A percentile compares a stretch with the other conserved stretches of the same genome.
phyloP scores from a whole-genome alignment of 352 stramenopile species.

The Blastocystis sp. region DNA sequence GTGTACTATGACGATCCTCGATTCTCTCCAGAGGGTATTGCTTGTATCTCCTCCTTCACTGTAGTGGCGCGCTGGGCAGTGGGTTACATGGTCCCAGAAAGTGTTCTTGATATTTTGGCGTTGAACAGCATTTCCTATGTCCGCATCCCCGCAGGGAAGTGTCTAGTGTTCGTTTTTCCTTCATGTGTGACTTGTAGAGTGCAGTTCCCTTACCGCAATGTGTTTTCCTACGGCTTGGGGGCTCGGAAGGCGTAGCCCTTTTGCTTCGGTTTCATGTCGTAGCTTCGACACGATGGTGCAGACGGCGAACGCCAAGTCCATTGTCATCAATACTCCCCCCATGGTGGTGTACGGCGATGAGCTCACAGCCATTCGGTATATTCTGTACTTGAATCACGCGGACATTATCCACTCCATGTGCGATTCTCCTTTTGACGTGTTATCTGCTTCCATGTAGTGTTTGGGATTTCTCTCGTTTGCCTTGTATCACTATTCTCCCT shows the following conservation, averaged over 20 bases:
- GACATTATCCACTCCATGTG: constrained; percentile 40
- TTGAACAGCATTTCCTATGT: constrained; percentile 58
- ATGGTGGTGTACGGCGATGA: constrained; percentile 32
- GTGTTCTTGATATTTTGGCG: constrained; percentile 43
- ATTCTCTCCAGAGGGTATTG: constrained; percentile 4
- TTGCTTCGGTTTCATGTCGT: not conserved
- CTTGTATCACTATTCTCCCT: constrained; percentile 9
- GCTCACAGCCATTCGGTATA: constrained; percentile 14
- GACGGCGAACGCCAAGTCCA: not conserved
- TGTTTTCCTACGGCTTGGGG: constrained; percentile 50
- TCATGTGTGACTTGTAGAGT: constrained; percentile 20
- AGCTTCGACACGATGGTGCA: constrained; percentile 56
- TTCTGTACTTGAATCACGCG: constrained; percentile 24
- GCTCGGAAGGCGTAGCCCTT: constrained; percentile 27
- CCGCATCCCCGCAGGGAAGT: constrained; percentile 47
- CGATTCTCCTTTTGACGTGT: constrained; percentile 27
- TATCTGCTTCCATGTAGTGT: not conserved
- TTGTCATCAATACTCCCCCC: constrained; percentile 21
- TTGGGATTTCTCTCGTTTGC: not conserved
- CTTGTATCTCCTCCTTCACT: not conserved
- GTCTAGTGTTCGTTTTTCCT: constrained; percentile 13
- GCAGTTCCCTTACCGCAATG: constrained; percentile 44
- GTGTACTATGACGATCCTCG: constrained; percentile 60
- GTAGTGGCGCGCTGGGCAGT: constrained; percentile 30
- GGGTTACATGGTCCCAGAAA: constrained; percentile 26